Percentiles rank a stretch among this genome's conserved stretches.
phyloP scores from a whole-genome alignment of 176 grass and related monocot genomes.

The Phoenix dactylifera region DNA sequence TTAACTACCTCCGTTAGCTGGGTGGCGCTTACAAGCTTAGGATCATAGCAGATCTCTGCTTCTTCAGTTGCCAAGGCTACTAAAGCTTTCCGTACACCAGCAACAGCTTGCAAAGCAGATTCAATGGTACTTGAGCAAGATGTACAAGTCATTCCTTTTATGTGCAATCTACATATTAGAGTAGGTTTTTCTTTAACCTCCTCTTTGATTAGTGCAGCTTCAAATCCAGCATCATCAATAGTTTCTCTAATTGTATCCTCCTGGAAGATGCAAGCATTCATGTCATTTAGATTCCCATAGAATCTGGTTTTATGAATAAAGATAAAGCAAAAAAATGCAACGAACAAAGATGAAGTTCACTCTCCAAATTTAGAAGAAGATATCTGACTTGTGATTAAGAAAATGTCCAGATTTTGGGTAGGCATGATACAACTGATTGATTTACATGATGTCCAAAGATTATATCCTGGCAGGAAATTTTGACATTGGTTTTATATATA shows the following conservation, averaged over 20 bases:
- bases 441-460: no score
- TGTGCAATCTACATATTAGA: conserved; percentile 68
- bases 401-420: no score
- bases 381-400: no score
- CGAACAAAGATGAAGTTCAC: no score
- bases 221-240: conserved; percentile 78
- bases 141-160: conserved; percentile 92
- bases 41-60: conserved; percentile 68
- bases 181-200: conserved; percentile 60
- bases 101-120: conserved; percentile 53
- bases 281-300: not conserved
- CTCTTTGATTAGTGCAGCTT: conserved; percentile 59
- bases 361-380: no score
- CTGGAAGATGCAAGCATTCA: conserved; percentile 39
- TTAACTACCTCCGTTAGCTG: conserved; percentile 50
- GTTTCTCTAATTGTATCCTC: conserved; percentile 75
- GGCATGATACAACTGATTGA: no score
- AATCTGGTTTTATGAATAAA: no score
- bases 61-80: conserved; percentile 90
- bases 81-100: conserved; percentile 66
- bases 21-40: conserved; percentile 32
- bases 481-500: no score
- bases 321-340: no score
- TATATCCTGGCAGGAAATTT: no score
- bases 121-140: conserved; percentile 66